A percentile compares a stretch with the other conserved stretches of the same genome.
Conservation (phyloP, 768 basidiomycete species). For the Pluteus cervinus region DNA sequence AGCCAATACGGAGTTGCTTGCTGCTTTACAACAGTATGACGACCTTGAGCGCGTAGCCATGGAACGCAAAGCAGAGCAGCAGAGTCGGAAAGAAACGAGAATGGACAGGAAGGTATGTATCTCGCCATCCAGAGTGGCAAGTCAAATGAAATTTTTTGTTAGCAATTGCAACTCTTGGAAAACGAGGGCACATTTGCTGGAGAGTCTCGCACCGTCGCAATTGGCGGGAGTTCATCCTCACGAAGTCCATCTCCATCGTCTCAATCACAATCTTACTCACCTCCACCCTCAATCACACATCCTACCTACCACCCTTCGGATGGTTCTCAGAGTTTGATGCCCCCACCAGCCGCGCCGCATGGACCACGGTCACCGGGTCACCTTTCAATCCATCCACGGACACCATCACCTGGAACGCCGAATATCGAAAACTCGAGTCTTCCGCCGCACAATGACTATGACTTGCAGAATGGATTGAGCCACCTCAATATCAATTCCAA, state of each 20-base stretch:
- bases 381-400: conserved; percentile 43
- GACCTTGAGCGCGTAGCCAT: conserved; percentile 66
- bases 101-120: conserved; percentile 55
- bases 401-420: conserved; percentile 61
- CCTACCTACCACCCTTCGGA: conserved; percentile 19
- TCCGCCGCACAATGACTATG: conserved; percentile 11
- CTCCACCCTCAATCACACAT: conserved; percentile 15
- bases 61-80: conserved; percentile 60
- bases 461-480: conserved; percentile 13
- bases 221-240: conserved; percentile 31
- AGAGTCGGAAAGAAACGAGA: conserved; percentile 61
- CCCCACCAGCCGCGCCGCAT: conserved; percentile 63
- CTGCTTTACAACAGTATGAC: conserved; percentile 67
- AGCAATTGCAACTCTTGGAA: conserved; percentile 31
- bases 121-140: neutral
- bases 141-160: conserved; percentile 3
- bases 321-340: conserved; percentile 36
- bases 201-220: conserved; percentile 18
- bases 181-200: conserved; percentile 25
- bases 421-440: conserved; percentile 10
- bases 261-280: conserved; percentile 34
- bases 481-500: conserved; percentile 10
- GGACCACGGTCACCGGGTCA: conserved; percentile 65
- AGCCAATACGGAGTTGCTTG: conserved; percentile 67
- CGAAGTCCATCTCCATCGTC: conserved; percentile 37